phyloP scores from a whole-genome alignment of 2,329 filamentous ascomycete species.

The Colletotrichum chlorophyti region DNA sequence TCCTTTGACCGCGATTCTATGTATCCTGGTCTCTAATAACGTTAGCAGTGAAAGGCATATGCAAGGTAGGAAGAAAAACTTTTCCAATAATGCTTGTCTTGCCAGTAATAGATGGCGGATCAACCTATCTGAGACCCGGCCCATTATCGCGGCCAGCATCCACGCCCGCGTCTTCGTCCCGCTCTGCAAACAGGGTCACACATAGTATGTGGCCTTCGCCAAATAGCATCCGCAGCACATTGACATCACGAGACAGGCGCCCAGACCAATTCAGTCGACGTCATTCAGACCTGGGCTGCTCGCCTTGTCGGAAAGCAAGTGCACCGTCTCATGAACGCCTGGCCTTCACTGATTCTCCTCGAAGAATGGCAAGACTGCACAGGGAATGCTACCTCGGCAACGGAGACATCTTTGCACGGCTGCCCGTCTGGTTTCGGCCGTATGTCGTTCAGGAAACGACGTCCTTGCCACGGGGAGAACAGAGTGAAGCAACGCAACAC shows the following conservation, averaged over 20 bases:
- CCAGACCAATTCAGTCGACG: slow-evolving; percentile 18
- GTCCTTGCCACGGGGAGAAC: background rate
- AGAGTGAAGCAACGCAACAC: slow-evolving; percentile 3
- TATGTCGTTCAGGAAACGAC: background rate
- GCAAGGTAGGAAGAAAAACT: no score
- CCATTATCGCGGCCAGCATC: slow-evolving; percentile 15
- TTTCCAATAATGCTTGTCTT: background rate
- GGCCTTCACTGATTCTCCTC: no score
- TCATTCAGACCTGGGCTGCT: slow-evolving; percentile 5
- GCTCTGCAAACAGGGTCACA: slow-evolving; percentile 14
- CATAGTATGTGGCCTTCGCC: slow-evolving; percentile 12
- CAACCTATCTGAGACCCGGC: slow-evolving; percentile 5
- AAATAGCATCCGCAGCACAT: slow-evolving; percentile 23
- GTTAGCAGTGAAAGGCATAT: no score
- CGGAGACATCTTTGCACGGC: background rate
- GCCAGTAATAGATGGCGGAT: slow-evolving; percentile 5
- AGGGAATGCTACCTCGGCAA: no score
- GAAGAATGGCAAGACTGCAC: no score
- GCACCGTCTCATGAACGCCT: no score
- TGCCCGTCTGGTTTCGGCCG: slow-evolving; percentile 8
- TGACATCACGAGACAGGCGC: slow-evolving; percentile 27
- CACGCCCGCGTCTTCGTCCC: slow-evolving; percentile 6
- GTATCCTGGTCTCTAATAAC: no score
- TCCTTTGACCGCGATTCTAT: no score
- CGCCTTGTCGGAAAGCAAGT: no score